Base-by-base conservation (phyloP, 176 grass and related monocot species). In the Ensete ventricosum region DNA sequence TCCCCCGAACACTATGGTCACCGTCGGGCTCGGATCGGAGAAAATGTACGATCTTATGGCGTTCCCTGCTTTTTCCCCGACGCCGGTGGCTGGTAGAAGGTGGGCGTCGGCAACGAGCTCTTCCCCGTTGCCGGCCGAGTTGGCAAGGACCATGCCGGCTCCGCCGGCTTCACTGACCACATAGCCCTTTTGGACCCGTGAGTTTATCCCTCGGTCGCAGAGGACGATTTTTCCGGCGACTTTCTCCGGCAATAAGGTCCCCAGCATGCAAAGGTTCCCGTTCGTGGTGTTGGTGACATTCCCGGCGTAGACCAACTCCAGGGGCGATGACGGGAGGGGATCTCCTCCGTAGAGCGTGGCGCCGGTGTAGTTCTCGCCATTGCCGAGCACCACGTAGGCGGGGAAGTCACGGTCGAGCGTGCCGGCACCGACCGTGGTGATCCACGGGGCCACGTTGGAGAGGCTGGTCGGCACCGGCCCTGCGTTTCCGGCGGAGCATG, bases 61-160 rank as follows among this genome's bases (percentile, higher is more conserved):
- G 20, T 73, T 25, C 9, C 71, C 71, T 19, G 71, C 22, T 3
- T 53, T 54, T 55, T 73, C 52, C 13, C 71, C 53, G 3, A 54
- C 21, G 11, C 22, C 53, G 5, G 71, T n/a, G 0, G 71, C 71
- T 2, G 71, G 71, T 13, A 73, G 50, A 52, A 73, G 50, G 52
- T 73, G 71, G 11, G 71, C 71, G 53, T 73, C 71, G n/a, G 71
- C 71, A n/a, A 54, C 22, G 52, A 73, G 71, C 52, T 73, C 71
- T 27, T 73, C 71, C 12, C 21, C 23, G 11, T 54, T 54, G 71
- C 53, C 71, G 13, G 71, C 29, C 11, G 71, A 2, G 52, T 69
- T 78, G 13, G 21, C 16, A 2, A 78, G 16, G 13, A 78, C 29
- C 76, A 78, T 68, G 23, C 52, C 76, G 14, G 64, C 76, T 8